Evolutionary conservation across 371 early-diverging fungal genomes (phyloP).

Genomic region (Lichtheimia corymbifera): DNA sequence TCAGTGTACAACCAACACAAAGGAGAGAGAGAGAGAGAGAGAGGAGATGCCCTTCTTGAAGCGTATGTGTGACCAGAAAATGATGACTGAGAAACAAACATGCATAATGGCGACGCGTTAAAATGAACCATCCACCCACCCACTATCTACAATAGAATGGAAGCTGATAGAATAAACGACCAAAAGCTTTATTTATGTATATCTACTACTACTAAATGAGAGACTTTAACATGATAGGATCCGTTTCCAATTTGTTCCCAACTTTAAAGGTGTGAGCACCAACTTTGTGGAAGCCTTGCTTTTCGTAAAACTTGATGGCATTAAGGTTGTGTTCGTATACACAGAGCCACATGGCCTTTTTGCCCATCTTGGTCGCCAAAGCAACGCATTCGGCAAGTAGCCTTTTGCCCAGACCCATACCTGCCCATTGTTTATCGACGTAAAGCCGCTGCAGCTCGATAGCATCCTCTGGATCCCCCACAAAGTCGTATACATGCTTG

Average conservation of each 20-base stretch:
- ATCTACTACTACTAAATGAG: not conserved
- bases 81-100: no score
- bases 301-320: slow-evolving; percentile 29
- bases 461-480: slow-evolving; percentile 18
- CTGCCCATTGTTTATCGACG: slow-evolving; percentile 21
- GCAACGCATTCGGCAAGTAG: slow-evolving; percentile 11
- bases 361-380: slow-evolving; percentile 17
- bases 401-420: slow-evolving; percentile 25
- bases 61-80: no score
- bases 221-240: slow-evolving; percentile 26
- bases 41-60: no score
- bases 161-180: no score
- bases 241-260: slow-evolving; percentile 26
- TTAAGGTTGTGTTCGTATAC: slow-evolving; percentile 34
- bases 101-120: no score
- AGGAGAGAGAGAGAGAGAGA: no score
- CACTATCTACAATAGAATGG: no score
- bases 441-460: slow-evolving; percentile 33
- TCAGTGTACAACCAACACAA: no score
- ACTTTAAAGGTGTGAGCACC: slow-evolving; percentile 27
- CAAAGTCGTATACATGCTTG: slow-evolving; percentile 24
- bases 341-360: slow-evolving; percentile 36
- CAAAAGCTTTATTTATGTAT: no score
- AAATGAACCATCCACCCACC: no score
- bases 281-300: slow-evolving; percentile 25